Evolutionary conservation across 352 stramenopile species (phyloP), one percentile per base, ranked within the genome.

Genomic region (Stramenopiles sp.): DNA sequence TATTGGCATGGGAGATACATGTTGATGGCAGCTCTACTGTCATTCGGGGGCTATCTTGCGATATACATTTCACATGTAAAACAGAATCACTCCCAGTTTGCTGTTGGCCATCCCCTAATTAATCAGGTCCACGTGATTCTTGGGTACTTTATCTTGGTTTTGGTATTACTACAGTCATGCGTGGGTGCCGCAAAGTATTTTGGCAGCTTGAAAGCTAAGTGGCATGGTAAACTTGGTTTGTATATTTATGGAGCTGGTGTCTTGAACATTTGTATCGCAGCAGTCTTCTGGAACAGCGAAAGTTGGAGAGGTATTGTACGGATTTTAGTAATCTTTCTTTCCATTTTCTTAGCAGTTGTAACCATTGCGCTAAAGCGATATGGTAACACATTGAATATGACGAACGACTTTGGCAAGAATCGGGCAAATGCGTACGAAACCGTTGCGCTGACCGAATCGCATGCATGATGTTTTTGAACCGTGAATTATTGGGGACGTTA

Each of bases 251-350:
- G 4, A 14, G 71, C 4, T 33, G 71, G 71, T 33, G 14, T 78
- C 1, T 33, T 78, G 22, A 78, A 78, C 22, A 78, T 78, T 78
- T 33, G 30, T 78, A 78, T 78, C 14, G 71, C 30, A 14, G 71
- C 71, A 31, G 14, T 78, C 4, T 78, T 78, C 14, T 78, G 71
- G 71, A 31, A 78, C 22, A 33, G 71, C 14, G 39, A 55, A 55
- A 55, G 39, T 55, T 55, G 39, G 39, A 4, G 39, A 55, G 39
- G 39, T 14, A 55, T 55, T 55, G 39, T 55, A 55, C 39, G 39
- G 4, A 14, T 55, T 55, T 14, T 55, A 55, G 39, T 55, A 55
- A 55, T 55, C 14, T 55, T 55, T 14, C 4, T 14, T 14, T 4
- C 39, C 39, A 4, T 55, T 55, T 55, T 14, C 14, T 55, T 55